phyloP scores from a whole-genome alignment of 73 alveolate species.

The Blepharisma stoltei region DNA sequence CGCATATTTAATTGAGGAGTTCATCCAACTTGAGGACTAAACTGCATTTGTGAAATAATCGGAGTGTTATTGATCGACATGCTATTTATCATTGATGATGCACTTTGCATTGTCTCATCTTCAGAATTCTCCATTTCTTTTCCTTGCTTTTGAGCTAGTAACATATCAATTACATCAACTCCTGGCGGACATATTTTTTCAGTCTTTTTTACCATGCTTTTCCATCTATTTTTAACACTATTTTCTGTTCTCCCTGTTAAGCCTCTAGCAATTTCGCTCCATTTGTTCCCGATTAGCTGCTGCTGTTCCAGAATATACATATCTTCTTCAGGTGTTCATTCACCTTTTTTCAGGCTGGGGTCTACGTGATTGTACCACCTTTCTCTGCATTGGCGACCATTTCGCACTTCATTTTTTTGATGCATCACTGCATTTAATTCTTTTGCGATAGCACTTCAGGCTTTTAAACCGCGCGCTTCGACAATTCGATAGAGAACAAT shows the following conservation, averaged over 20 bases:
- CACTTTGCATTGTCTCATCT: too few species aligned
- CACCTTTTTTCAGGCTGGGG: slow-evolving; percentile 69
- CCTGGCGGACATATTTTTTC: neutral
- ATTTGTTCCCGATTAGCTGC: neutral
- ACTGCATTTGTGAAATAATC: too few species aligned
- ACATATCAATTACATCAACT: too few species aligned
- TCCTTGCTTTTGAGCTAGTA: too few species aligned
- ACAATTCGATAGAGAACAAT: neutral
- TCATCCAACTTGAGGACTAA: too few species aligned
- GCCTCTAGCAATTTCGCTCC: slow-evolving; percentile 25
- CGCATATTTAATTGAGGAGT: too few species aligned
- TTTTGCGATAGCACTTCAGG: slow-evolving; percentile 13
- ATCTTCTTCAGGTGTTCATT: slow-evolving; percentile 35
- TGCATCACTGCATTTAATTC: slow-evolving; percentile 18
- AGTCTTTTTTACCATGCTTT: neutral
- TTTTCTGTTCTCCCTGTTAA: slow-evolving; percentile 11
- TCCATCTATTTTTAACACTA: slow-evolving; percentile 4
- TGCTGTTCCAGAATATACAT: neutral
- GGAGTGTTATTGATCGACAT: too few species aligned
- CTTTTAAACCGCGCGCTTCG: neutral
- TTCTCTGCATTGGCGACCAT: slow-evolving; percentile 84
- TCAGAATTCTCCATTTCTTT: too few species aligned
- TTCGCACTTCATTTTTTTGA: neutral
- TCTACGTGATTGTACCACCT: slow-evolving; percentile 81
- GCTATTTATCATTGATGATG: too few species aligned